phyloP scores from a whole-genome alignment of 2,329 filamentous ascomycete genomes.

The Aureobasidium uvarum region DNA sequence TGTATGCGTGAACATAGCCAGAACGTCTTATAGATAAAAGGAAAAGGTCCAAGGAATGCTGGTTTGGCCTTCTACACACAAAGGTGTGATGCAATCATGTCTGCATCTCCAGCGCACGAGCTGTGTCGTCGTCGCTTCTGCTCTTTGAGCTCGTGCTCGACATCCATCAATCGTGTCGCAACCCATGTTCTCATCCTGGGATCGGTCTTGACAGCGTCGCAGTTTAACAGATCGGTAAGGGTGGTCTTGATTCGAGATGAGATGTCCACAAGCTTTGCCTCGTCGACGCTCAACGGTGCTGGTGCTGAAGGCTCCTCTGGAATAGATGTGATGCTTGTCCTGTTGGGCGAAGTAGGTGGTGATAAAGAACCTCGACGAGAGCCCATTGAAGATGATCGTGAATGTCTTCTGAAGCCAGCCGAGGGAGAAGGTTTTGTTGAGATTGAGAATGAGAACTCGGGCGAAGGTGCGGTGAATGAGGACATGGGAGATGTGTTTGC shows the following conservation, averaged over 20 bases:
- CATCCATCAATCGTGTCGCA: conserved; percentile 54
- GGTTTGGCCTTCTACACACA: not conserved
- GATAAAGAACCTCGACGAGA: conserved; percentile 27
- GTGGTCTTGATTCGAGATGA: conserved; percentile 56
- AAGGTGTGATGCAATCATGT: conserved; percentile 19
- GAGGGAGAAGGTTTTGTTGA: conserved; percentile 24
- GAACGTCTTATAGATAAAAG: conserved; percentile 8
- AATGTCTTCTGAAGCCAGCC: conserved; percentile 24
- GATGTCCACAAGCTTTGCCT: conserved; percentile 49
- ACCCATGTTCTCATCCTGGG: conserved; percentile 51
- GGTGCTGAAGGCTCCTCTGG: conserved; percentile 28
- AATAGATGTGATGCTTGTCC: conserved; percentile 28
- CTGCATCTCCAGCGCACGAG: conserved; percentile 17
- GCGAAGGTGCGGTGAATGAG: conserved; percentile 27
- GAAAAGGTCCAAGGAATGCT: conserved; percentile 1
- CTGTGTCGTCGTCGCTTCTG: conserved; percentile 44
- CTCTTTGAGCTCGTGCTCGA: conserved; percentile 51
- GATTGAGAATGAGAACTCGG: conserved; percentile 32
- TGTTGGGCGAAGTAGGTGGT: conserved; percentile 24
- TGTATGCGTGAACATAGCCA: conserved; percentile 2
- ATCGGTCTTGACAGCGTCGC: conserved; percentile 50
- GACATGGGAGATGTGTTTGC: conserved; percentile 26
- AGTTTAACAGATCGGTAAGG: conserved; percentile 56
- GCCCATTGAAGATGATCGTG: conserved; percentile 14
- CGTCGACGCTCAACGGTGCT: conserved; percentile 42